Evolutionary conservation across 805 yeast species (phyloP), one percentile per base, ranked within the genome.

Genomic region (Trichomonascus vanleenenianus): DNA sequence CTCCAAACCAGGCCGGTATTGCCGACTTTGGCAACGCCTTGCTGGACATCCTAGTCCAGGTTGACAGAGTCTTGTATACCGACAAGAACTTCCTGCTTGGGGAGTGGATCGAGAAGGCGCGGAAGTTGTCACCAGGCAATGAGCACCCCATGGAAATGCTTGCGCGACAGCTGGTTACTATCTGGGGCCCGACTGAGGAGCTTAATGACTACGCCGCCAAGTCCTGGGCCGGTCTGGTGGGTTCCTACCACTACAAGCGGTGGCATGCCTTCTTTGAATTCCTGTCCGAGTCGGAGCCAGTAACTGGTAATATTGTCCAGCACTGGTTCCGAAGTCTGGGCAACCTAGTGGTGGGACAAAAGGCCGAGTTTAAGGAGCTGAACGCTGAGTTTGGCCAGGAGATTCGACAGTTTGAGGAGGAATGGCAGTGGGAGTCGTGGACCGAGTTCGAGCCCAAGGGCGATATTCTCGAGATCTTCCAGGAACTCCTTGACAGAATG

Each of bases 211-310:
- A 49, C 32, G 49, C 52, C 22, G 39, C 47, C 15, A 47, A 46
- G 43, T 45, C 47, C n/a, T 49, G 52, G 52, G 50, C 50, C 1
- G 52, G 52, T 3, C 30, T 49, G 11, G 49, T 49, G 14, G 46
- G 50, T 9, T 19, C 34, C 10, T 49, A 46, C 41, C 43, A 49
- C 41, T n/a, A 27, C 11, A 35, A 39, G 5, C 32, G 50, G 35
- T 49, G 52, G 52, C 15, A 32, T 2, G 19, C n/a, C 40, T 49
- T 49, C 22, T 31, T 46, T 14, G 43, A 46, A 4, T 38, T 41
- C 15, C 14, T 44, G 34, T 27, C 37, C 20, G 15, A 19, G 20
- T 30, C 33, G 19, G 31, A 18, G 8, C 14, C 4, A 38, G 44
- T 22, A 2, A 14, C 38, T 22, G 16, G 14, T 15, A 25, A 25